A percentile compares a stretch with the other conserved stretches of the same genome.
Evolutionary conservation across 306 rosid species (phyloP).

Genomic region (Dicorynia guianensis): DNA sequence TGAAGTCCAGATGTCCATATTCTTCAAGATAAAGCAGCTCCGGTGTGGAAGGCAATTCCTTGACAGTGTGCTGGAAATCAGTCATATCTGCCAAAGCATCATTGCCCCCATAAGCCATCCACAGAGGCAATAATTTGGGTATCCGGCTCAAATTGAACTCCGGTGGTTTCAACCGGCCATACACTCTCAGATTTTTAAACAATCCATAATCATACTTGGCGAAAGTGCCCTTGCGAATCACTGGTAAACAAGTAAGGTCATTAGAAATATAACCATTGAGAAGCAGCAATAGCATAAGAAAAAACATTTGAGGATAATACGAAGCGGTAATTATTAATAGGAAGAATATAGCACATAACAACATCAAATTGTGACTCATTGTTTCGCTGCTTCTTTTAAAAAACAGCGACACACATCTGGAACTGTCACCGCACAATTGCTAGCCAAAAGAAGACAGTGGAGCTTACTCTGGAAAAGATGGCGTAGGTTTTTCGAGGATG

Average conservation of each 20-base stretch:
- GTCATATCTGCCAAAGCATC: slow-evolving; percentile 77
- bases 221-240: slow-evolving; percentile 88
- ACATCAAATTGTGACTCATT: slow-evolving; percentile 3
- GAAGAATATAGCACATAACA: slow-evolving; percentile 11
- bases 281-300: neutral
- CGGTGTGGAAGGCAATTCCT: slow-evolving; percentile 69
- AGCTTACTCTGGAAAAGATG: slow-evolving; percentile 95
- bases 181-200: slow-evolving; percentile 66
- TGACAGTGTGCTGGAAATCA: slow-evolving; percentile 71
- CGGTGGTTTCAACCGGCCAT: slow-evolving; percentile 79
- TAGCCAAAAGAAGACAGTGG: slow-evolving; percentile 36
- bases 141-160: slow-evolving; percentile 71
- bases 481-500: slow-evolving; percentile 84
- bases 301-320: slow-evolving; percentile 17
- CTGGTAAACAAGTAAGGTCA: slow-evolving; percentile 51
- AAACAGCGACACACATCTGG: slow-evolving; percentile 13
- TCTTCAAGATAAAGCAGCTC: slow-evolving; percentile 82
- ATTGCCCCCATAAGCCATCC: slow-evolving; percentile 93
- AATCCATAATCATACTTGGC: slow-evolving; percentile 85
- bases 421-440: slow-evolving; percentile 24
- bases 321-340: slow-evolving; percentile 4
- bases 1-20: slow-evolving; percentile 89
- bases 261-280: slow-evolving; percentile 21
- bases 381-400: slow-evolving; percentile 13
- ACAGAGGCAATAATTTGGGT: slow-evolving; percentile 82